Evolutionary conservation across 345 rosid species (phyloP).

Genomic region (Rhodomyrtus tomentosa): DNA sequence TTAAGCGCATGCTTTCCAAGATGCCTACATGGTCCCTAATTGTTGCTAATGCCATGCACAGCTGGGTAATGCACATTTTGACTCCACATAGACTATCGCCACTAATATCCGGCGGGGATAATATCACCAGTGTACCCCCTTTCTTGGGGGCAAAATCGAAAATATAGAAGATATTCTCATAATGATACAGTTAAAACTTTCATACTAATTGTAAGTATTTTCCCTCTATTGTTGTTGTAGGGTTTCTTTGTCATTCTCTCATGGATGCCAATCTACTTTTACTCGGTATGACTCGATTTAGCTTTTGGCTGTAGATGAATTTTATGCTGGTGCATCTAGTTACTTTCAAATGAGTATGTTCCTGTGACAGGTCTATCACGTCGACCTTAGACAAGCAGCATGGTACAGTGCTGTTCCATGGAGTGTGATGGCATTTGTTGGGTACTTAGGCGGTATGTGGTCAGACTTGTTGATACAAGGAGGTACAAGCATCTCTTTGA

Average conservation of each 20-base stretch:
- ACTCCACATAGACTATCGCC: not conserved
- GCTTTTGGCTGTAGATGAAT: not conserved
- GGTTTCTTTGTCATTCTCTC: constrained; percentile 96
- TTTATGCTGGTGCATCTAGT: not conserved
- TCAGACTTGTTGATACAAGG: constrained; percentile 63
- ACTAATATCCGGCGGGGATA: not conserved
- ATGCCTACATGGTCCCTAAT: constrained; percentile 94
- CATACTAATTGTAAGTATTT: not conserved
- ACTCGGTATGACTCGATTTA: constrained; percentile 42
- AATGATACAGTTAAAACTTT: not conserved
- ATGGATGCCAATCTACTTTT: constrained; percentile 98
- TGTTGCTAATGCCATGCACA: constrained; percentile 90
- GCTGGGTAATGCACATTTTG: constrained; percentile 51
- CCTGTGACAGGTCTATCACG: constrained; percentile 58
- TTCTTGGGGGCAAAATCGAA: not conserved
- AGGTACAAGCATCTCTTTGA: constrained; percentile 68
- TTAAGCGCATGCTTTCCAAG: constrained; percentile 66
- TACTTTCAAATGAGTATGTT: not conserved
- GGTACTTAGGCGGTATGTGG: constrained; percentile 72
- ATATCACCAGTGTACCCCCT: not conserved
- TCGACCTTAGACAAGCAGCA: constrained; percentile 88
- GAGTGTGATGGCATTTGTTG: constrained; percentile 88
- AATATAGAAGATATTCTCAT: not conserved
- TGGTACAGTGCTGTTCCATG: constrained; percentile 99
- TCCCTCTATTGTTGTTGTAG: constrained; percentile 23